Conservation (phyloP, 352 stramenopile genomes). For the Plasmopara viticola region DNA sequence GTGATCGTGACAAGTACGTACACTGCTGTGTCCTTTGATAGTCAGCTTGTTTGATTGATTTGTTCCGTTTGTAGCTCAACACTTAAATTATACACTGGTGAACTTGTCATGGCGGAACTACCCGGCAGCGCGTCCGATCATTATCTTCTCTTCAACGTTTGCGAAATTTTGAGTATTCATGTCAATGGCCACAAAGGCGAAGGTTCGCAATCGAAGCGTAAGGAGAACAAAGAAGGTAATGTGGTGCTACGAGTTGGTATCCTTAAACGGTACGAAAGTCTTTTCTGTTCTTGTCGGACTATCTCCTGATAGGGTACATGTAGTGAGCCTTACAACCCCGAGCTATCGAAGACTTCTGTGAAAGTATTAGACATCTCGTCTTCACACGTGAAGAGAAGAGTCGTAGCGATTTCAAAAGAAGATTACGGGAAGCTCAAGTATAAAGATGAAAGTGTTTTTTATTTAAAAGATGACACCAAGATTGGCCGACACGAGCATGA, state of each 20-base stretch:
- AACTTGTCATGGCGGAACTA: conserved; percentile 72
- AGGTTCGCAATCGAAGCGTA: conserved; percentile 20
- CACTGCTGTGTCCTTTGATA: background rate
- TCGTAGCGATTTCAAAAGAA: conserved; percentile 58
- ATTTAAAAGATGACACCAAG: conserved; percentile 34
- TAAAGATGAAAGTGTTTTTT: conserved; percentile 75
- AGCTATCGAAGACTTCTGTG: conserved; percentile 34
- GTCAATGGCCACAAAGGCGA: conserved; percentile 20
- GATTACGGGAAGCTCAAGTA: conserved; percentile 58
- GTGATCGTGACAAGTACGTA: conserved; percentile 51
- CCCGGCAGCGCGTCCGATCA: conserved; percentile 52
- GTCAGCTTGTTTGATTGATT: background rate
- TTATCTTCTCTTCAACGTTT: conserved; percentile 72
- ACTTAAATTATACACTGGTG: conserved; percentile 58
- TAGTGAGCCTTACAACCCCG: conserved; percentile 51
- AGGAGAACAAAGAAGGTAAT: conserved; percentile 19
- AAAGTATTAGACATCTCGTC: conserved; percentile 45
- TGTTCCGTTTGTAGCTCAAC: conserved; percentile 20
- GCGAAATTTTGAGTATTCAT: conserved; percentile 70
- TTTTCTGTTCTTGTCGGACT: background rate
- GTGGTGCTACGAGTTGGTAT: conserved; percentile 58
- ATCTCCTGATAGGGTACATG: background rate
- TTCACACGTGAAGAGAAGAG: conserved; percentile 57
- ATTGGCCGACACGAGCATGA: conserved; percentile 4
- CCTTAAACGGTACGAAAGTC: conserved; percentile 42